Conservation (phyloP, 1,284 basidiomycete species). For the Malassezia slooffiae region DNA sequence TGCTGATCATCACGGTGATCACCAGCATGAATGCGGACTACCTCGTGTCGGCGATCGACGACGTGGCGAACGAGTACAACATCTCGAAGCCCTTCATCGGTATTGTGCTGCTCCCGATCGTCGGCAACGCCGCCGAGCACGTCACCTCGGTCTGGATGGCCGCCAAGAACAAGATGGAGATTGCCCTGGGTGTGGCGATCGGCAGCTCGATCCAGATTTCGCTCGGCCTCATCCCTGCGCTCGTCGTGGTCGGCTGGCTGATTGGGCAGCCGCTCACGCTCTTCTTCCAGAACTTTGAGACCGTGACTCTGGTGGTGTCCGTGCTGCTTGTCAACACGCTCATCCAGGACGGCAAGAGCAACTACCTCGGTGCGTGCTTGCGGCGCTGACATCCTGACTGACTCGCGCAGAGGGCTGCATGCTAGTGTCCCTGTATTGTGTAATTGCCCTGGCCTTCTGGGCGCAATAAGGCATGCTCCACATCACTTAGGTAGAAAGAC, state of each 20-base stretch:
- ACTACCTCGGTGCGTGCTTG: constrained; percentile 17
- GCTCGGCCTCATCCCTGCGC: constrained; percentile 43
- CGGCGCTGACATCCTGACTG: not conserved
- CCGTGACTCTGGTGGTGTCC: constrained; percentile 38
- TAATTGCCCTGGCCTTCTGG: constrained; percentile 41
- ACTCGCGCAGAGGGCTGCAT: constrained; percentile 36
- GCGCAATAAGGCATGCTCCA: no score
- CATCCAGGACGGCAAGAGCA: constrained; percentile 46
- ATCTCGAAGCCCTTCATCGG: constrained; percentile 46
- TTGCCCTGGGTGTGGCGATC: constrained; percentile 69
- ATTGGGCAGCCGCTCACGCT: constrained; percentile 47
- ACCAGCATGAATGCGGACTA: constrained; percentile 45
- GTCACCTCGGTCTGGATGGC: constrained; percentile 42
- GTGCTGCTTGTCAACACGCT: constrained; percentile 45
- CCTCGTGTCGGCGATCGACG: constrained; percentile 47
- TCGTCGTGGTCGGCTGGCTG: constrained; percentile 46
- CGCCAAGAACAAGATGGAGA: constrained; percentile 45
- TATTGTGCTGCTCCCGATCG: constrained; percentile 65
- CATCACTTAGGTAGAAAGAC: not conserved
- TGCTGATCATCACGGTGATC: constrained; percentile 35
- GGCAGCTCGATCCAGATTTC: constrained; percentile 56
- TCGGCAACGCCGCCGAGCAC: constrained; percentile 57
- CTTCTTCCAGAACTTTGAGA: constrained; percentile 43
- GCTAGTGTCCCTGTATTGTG: constrained; percentile 45
- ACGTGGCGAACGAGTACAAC: constrained; percentile 38